Evolutionary conservation across 352 stramenopile species (phyloP).

Genomic region (Pythium plurisporium): DNA sequence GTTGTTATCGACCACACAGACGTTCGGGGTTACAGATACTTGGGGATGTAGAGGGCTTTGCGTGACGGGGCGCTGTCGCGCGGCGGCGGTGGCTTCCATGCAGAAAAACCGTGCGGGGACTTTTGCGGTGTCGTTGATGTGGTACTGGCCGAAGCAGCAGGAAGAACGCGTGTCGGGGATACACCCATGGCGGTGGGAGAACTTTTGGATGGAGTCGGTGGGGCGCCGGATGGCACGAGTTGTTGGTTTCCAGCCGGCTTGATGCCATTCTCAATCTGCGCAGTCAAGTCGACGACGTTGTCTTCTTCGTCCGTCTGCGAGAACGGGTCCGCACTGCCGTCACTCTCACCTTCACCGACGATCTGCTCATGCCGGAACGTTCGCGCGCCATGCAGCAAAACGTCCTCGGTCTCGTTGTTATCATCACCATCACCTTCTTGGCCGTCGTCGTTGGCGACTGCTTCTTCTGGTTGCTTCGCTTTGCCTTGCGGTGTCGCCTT

Average conservation of each 20-base stretch:
- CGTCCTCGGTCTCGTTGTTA: slow-evolving; percentile 29
- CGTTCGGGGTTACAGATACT: slow-evolving; percentile 18
- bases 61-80: not conserved
- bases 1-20: not conserved
- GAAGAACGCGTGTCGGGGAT: too few species aligned
- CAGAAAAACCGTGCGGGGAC: not conserved
- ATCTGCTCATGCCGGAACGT: slow-evolving; percentile 30
- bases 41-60: slow-evolving; percentile 22
- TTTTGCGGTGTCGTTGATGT: not conserved
- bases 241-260: too few species aligned
- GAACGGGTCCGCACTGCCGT: slow-evolving; percentile 6
- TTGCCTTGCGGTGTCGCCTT: not conserved
- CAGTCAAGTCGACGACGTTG: not conserved
- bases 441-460: slow-evolving; percentile 8
- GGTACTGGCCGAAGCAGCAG: not conserved
- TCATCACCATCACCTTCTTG: slow-evolving; percentile 30
- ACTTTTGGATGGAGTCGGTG: too few species aligned
- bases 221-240: too few species aligned
- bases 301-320: slow-evolving; percentile 21
- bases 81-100: not conserved
- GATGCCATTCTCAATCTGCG: not conserved
- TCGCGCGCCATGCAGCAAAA: slow-evolving; percentile 14
- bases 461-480: slow-evolving; percentile 1
- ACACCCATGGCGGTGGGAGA: not conserved
- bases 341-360: slow-evolving; percentile 16